Conservation (phyloP, 2,329 filamentous ascomycete species). For the Penicillium griseofulvum region DNA sequence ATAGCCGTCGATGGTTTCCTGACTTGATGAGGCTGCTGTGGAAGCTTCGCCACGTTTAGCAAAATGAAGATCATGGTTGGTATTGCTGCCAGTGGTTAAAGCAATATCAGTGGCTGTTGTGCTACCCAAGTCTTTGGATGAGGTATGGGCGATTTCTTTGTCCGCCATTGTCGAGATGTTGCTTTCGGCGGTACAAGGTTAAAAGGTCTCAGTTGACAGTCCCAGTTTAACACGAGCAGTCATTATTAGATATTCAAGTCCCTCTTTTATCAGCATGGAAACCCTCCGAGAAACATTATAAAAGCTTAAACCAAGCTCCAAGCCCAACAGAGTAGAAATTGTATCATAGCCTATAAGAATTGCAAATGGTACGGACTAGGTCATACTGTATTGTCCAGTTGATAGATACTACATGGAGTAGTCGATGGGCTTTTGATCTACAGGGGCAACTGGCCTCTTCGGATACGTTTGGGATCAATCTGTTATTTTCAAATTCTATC, state of each 20-base stretch:
- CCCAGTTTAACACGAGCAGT: not conserved
- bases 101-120: conserved; percentile 3
- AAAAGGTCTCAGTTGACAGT: not conserved
- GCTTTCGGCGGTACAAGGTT: not conserved
- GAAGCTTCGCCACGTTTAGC: conserved; percentile 19
- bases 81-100: not conserved
- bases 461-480: not conserved
- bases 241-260: not conserved
- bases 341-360: conserved; percentile 9
- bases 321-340: not conserved
- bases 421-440: too few relatives aligned
- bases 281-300: conserved; percentile 2
- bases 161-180: not conserved
- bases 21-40: conserved; percentile 7
- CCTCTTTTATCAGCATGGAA: not conserved
- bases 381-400: not conserved
- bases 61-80: conserved; percentile 17
- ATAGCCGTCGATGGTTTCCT: conserved; percentile 27
- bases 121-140: not conserved
- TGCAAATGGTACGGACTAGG: conserved; percentile 3
- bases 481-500: not conserved
- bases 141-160: not conserved
- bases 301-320: not conserved
- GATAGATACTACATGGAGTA: not conserved
- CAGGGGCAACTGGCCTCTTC: not conserved